These are phyloP conservation scores for Fusarium lyarnte DNA, from an alignment of 2,329 filamentous ascomycete genomes.

Conservation along the genomic window DNA sequence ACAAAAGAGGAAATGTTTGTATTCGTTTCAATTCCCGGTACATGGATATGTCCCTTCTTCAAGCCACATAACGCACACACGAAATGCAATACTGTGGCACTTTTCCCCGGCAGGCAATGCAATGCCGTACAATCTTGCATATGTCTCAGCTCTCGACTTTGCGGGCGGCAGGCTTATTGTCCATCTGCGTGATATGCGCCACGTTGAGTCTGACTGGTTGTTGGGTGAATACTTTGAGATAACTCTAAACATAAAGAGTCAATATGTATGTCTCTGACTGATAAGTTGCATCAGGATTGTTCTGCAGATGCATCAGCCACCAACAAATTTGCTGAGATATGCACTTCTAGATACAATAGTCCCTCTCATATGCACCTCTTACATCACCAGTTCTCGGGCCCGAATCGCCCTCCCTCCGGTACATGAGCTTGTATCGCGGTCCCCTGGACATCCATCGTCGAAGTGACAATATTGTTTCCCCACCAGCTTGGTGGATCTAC, in stretches of 20 bases:
- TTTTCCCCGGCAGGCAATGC: background rate
- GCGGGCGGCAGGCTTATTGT: constrained; percentile 16
- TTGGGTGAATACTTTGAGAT: background rate
- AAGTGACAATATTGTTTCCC: constrained; percentile 68
- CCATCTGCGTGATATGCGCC: constrained; percentile 3
- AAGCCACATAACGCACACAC: constrained; percentile 2
- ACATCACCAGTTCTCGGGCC: constrained; percentile 63
- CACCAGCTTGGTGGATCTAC: constrained; percentile 74
- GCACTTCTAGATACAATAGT: background rate
- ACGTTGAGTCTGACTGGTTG: background rate
- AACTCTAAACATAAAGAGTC: background rate
- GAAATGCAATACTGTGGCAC: background rate
- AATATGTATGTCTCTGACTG: constrained; percentile 3
- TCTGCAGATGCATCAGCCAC: constrained; percentile 4
- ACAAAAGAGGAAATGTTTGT: background rate
- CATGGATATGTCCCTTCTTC: constrained; percentile 3
- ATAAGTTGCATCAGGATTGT: background rate
- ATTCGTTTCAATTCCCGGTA: constrained; percentile 8
- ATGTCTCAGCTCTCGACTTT: background rate
- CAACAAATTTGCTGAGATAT: background rate
- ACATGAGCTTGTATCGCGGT: constrained; percentile 67
- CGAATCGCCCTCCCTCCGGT: constrained; percentile 66
- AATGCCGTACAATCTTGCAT: background rate
- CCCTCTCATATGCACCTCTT: background rate
- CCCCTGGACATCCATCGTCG: constrained; percentile 70